Evolutionary conservation across 1,284 basidiomycete genomes (phyloP), one percentile per base, ranked within the genome.

Genomic region (Fomitopsis pinicola): DNA sequence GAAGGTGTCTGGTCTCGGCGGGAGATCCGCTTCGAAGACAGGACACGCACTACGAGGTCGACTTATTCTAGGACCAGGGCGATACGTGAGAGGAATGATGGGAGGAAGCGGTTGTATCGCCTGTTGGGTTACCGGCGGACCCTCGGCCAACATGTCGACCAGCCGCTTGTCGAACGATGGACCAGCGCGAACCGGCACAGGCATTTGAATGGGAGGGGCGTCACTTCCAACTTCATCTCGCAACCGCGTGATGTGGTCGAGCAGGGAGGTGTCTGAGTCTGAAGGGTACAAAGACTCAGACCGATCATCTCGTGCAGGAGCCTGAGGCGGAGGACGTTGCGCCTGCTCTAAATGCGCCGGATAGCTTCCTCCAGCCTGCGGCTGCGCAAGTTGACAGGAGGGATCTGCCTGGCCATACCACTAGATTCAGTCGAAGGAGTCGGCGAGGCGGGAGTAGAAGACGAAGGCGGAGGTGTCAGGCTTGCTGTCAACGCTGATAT

Each of bases 131-230:
- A 78, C 67, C 35, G 74, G 73, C 12, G 77, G 72, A 10, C 76
- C 76, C 15, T 82, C 72, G 35, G 79, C 76, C 40, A 88, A 66
- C 19, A 89, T 77, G n/a, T 86, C 83, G 57, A 85, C 80, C 8
- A 90, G 70, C 60, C 84, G 80, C 59, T 87, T 80, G 12, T 82
- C 81, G 42, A 88, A 75, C 0, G 85, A 81, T 3, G 77, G 80
- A 10, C 80, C 82, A 14, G 78, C 61, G 19, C 72, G 77, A 15
- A 71, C 67, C 4, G 81, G 78, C 1, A 73, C 69, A 8, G 82
- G 83, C 61, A 76, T 74, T 45, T 75, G 74, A 28, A 82, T 70
- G 0, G 74, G 72, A 14, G 71, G 65, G 3, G 68, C 69, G 2
- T 70, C 68, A 6, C 65, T 65, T 10, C 70, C 67, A 54, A 64